phyloP scores from a whole-genome alignment of 441 rosid species.

The Jatropha multifida region DNA sequence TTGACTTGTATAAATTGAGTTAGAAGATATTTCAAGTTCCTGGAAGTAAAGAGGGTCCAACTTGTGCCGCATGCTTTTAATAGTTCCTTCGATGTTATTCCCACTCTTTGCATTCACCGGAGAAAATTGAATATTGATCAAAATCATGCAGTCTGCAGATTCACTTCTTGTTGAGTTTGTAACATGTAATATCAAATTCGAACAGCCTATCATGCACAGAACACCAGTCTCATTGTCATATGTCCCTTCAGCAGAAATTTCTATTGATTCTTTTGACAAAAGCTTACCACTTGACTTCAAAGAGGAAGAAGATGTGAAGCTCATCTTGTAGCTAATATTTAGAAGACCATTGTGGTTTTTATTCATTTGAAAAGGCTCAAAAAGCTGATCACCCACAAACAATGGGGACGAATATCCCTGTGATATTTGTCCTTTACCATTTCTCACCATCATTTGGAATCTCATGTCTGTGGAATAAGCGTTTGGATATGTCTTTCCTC shows the following conservation, averaged over 20 bases:
- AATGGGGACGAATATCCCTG: conserved; percentile 57
- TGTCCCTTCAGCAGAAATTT: conserved; percentile 77
- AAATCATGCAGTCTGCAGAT: conserved; percentile 61
- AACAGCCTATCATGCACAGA: conserved; percentile 91
- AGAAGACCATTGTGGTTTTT: conserved; percentile 38
- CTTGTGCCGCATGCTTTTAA: conserved; percentile 59
- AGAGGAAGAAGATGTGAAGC: conserved; percentile 25
- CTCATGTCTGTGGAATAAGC: conserved; percentile 66
- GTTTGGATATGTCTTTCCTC: conserved; percentile 57
- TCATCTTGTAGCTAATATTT: conserved; percentile 67
- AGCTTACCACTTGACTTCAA: conserved; percentile 27
- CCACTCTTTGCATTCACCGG: conserved; percentile 51
- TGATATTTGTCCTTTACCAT: conserved; percentile 40
- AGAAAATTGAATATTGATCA: conserved; percentile 53
- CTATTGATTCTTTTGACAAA: conserved; percentile 33
- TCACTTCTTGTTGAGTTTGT: conserved; percentile 22
- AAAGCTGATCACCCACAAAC: conserved; percentile 60
- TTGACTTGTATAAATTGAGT: conserved; percentile 52
- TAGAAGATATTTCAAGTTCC: conserved; percentile 57
- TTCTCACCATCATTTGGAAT: conserved; percentile 51
- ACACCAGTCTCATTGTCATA: conserved; percentile 61
- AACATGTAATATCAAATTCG: conserved; percentile 28
- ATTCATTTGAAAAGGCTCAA: conserved; percentile 30
- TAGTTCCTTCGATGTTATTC: conserved; percentile 58
- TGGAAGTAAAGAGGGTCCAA: conserved; percentile 64